phyloP scores from a whole-genome alignment of 768 basidiomycete species.

The Paxillus involutus region DNA sequence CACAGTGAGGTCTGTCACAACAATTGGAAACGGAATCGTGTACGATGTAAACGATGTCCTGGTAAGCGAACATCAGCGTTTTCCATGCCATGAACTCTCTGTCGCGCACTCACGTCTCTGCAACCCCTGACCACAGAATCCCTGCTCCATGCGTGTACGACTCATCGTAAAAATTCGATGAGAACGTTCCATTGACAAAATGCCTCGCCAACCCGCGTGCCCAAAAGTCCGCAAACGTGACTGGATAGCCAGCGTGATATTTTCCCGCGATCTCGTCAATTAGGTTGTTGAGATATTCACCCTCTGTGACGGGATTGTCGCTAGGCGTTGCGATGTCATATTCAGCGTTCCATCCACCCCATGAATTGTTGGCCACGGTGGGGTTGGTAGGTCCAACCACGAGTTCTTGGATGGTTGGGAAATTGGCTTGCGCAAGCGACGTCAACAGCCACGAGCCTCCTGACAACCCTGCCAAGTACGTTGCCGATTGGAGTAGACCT shows the following conservation, averaged over 20 bases:
- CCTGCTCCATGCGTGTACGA: conserved; percentile 34
- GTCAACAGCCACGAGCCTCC: conserved; percentile 42
- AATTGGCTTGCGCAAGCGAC: conserved; percentile 41
- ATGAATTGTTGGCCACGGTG: conserved; percentile 17
- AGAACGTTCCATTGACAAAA: conserved; percentile 38
- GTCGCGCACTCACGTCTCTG: conserved; percentile 30
- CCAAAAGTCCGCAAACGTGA: conserved; percentile 33
- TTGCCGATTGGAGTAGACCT: conserved; percentile 52
- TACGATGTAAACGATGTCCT: conserved; percentile 34
- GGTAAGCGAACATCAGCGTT: neutral
- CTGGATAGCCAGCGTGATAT: conserved; percentile 25
- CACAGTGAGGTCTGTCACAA: conserved; percentile 28
- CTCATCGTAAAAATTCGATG: conserved; percentile 28
- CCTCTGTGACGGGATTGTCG: conserved; percentile 12
- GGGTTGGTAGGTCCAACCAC: conserved; percentile 30
- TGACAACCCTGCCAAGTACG: conserved; percentile 53
- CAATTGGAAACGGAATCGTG: conserved; percentile 40
- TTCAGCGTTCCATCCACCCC: conserved; percentile 35
- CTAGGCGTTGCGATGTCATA: conserved; percentile 21
- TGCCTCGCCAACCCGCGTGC: conserved; percentile 31
- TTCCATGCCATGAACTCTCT: neutral
- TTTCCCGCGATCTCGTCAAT: conserved; percentile 31
- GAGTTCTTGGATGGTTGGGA: conserved; percentile 40
- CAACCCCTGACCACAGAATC: conserved; percentile 33
- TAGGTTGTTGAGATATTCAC: conserved; percentile 17